Percentiles rank a stretch among this genome's conserved stretches.
Evolutionary conservation across 2,329 filamentous ascomycete species (phyloP).

Genomic region (Bisporella sp.): DNA sequence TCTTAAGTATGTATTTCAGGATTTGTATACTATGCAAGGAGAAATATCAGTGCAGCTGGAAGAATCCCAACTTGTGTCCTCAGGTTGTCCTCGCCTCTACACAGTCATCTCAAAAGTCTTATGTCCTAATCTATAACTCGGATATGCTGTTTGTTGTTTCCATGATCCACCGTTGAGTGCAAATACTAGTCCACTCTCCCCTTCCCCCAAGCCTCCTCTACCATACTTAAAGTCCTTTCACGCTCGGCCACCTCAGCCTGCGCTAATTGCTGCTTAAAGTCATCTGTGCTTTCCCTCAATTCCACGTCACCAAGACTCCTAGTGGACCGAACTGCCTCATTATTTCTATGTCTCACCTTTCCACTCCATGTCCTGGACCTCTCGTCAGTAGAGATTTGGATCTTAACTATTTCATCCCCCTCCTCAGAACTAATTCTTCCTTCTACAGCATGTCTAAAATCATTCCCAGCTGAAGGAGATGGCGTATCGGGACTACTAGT

Average conservation of each 20-base stretch:
- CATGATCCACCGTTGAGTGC: too few relatives aligned
- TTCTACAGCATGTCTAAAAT: background rate
- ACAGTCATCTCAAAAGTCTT: too few relatives aligned
- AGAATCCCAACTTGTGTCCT: too few relatives aligned
- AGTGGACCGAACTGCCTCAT: background rate
- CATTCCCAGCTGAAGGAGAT: too few relatives aligned
- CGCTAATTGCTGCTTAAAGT: slow-evolving; percentile 1
- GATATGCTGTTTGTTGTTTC: too few relatives aligned
- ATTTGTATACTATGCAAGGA: too few relatives aligned
- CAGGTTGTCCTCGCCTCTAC: too few relatives aligned
- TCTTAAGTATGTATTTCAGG: too few relatives aligned
- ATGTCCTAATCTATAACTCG: too few relatives aligned
- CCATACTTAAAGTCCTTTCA: slow-evolving; percentile 3
- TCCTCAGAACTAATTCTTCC: background rate
- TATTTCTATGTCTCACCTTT: slow-evolving; percentile 8
- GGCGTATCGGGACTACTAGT: background rate
- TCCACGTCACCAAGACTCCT: background rate
- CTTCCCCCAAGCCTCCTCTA: background rate
- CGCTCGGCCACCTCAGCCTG: slow-evolving; percentile 6
- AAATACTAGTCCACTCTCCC: too few relatives aligned
- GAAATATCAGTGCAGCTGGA: too few relatives aligned
- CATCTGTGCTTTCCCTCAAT: slow-evolving; percentile 3
- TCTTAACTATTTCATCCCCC: background rate
- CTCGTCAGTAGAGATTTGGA: slow-evolving; percentile 5
- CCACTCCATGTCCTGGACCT: slow-evolving; percentile 25